phyloP scores from a whole-genome alignment of 768 basidiomycete genomes.

The Termitomyces sp. region DNA sequence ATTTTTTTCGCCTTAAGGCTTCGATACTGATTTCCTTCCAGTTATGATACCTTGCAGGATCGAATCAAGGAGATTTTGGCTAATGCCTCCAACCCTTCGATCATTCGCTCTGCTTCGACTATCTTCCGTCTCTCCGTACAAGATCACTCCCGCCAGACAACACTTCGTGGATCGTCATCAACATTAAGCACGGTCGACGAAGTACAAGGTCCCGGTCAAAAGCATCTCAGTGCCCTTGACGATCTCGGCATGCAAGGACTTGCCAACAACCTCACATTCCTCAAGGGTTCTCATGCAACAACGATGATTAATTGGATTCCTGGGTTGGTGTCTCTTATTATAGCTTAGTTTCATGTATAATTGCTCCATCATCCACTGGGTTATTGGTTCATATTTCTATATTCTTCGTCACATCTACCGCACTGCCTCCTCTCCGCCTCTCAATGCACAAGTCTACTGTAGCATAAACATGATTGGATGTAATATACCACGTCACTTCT shows the following conservation, averaged over 20 bases:
- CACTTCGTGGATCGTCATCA: slow-evolving; percentile 55
- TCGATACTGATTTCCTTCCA: slow-evolving; percentile 27
- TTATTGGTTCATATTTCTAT: slow-evolving; percentile 15
- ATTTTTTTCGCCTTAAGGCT: slow-evolving; percentile 8
- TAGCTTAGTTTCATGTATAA: slow-evolving; percentile 23
- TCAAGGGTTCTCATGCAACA: slow-evolving; percentile 53
- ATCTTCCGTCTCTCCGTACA: slow-evolving; percentile 71
- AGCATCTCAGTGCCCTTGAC: slow-evolving; percentile 61
- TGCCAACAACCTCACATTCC: slow-evolving; percentile 69
- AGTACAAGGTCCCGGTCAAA: slow-evolving; percentile 46
- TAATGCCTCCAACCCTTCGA: slow-evolving; percentile 66
- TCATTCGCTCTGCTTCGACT: slow-evolving; percentile 70
- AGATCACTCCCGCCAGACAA: slow-evolving; percentile 43
- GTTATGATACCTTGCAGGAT: slow-evolving; percentile 76
- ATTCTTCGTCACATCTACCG: slow-evolving; percentile 9
- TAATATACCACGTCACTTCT: slow-evolving; percentile 5
- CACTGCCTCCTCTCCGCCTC: neutral
- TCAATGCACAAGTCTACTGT: slow-evolving; percentile 1
- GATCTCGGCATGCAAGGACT: slow-evolving; percentile 75
- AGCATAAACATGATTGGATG: slow-evolving; percentile 10
- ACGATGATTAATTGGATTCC: slow-evolving; percentile 79
- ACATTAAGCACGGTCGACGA: slow-evolving; percentile 69
- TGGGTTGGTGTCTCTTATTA: slow-evolving; percentile 37
- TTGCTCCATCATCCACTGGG: slow-evolving; percentile 5
- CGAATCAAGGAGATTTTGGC: slow-evolving; percentile 72